Evolutionary conservation across 1,284 basidiomycete species (phyloP), one percentile per base, ranked within the genome.

Genomic region (Tausonia pullulans): DNA sequence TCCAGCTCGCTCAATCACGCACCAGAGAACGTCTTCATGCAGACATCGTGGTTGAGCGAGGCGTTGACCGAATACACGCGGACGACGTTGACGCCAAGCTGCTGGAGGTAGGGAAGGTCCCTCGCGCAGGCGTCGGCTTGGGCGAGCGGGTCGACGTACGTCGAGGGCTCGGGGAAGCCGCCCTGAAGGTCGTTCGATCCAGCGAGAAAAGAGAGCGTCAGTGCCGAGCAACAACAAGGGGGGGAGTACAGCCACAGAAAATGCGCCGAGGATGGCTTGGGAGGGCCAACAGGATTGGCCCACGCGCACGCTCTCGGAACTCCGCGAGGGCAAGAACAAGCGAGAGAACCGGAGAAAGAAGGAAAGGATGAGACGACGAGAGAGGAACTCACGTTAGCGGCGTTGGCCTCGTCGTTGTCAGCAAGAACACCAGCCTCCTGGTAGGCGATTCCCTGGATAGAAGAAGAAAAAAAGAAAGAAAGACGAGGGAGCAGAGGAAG

Each of bases 41-140:
- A 96, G 1, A 78, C 79, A 73, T 92, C 89, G 70, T 96, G 92
- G 75, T 94, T 86, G 66, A 86, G 76, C 44, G 84, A 80, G 0
- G 88, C 82, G 74, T 94, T 83, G 69, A 94, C 90, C 67, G 85
- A 87, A 79, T 94, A 93, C 3, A 87, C 86, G 65, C 91, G 86
- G 61, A 95, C 80, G 50, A 87, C 80, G 68, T 80, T 80, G 69
- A 80, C 74, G 55, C 77, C 78, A 13, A 79, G 71, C 63, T 76
- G 72, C 73, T 86, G 79, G 53, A 95, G 80, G 75, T 83, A 86
- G 4, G 87, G 86, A 39, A 92, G 69, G 75, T 96, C 92, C 64
- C 92, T 84, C 7, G 80, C 75, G 76, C 91, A 96, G 49, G 82
- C 84, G 57, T 79, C 77, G 8, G 79, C 77, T 62, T 87, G 80